Evolutionary conservation across 1,284 basidiomycete genomes (phyloP), one percentile per base, ranked within the genome.

Genomic region (Melampsora larici-populina): DNA sequence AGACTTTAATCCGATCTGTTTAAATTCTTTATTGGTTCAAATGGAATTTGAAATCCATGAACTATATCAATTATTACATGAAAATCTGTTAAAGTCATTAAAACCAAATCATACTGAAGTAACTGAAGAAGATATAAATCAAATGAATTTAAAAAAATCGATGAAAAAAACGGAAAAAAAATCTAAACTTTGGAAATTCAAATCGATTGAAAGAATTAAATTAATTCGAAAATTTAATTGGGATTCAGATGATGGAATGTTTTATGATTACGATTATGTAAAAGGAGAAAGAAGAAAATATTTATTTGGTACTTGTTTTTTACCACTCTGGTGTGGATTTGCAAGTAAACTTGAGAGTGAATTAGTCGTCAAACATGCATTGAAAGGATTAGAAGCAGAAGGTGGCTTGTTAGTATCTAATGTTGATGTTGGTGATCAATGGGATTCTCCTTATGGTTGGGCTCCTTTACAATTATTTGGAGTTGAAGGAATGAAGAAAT

Each of bases 391-490:
- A 0, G 73, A 75, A 51, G 24, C 67, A 26, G 26, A 43, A 6
- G 73, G 73, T 3, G 73, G 73, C 5, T 15, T 75, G 24, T 67
- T 64, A 13, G 67, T 64, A 13, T 75, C 73, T n/a, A 49, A 51
- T 15, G 18, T 17, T 7, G 64, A 66, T 7, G 63, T 36, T 24
- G 73, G 73, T n/a, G 64, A 68, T 58, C 73, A 75, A 40, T 75
- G 73, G 73, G 73, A 75, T 58, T 51, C 51, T 36, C 73, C 73
- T 9, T 75, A 75, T 48, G 48, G 46, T 36, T 75, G 73, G 73
- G 73, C 73, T 17, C 73, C 73, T 13, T 46, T 75, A 5, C 73
- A 75, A 48, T 51, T 75, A 9, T 75, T 75, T 51, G 73, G 64
- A 24, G 65, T 75, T 51, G 73, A 75, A 31, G 73, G 73, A 13